Conservation (phyloP, 106 monocot genomes). For the Platanthera zijinensis region DNA sequence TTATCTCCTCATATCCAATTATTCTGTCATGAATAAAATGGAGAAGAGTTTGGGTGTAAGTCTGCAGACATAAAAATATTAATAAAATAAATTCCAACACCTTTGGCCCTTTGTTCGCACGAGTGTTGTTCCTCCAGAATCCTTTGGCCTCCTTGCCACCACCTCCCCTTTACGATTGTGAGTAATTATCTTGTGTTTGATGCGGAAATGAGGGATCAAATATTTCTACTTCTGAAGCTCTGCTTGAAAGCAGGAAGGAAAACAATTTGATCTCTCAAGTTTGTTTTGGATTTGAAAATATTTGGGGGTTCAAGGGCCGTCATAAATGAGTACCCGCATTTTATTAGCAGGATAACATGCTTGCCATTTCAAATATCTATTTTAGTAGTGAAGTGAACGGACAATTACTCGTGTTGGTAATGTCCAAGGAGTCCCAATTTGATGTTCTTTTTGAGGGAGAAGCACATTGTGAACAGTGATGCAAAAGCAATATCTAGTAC, state of each 20-base stretch:
- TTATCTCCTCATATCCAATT: too few species aligned
- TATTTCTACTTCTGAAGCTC: constrained; percentile 57
- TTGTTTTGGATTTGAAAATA: constrained; percentile 13
- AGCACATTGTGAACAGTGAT: constrained; percentile 5
- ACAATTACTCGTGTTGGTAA: constrained; percentile 36
- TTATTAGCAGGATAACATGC: constrained; percentile 53
- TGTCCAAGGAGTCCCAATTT: constrained; percentile 54
- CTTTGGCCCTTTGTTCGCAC: too few species aligned
- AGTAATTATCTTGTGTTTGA: constrained; percentile 28
- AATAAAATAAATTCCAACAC: too few species aligned
- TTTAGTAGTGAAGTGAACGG: constrained; percentile 64
- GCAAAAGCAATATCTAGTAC: too few species aligned
- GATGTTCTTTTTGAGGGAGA: constrained; percentile 22
- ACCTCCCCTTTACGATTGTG: too few species aligned
- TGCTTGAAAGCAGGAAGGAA: constrained; percentile 63
- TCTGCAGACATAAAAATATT: too few species aligned
- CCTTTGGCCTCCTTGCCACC: too few species aligned
- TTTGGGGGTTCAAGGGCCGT: constrained; percentile 16
- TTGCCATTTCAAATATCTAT: constrained; percentile 55
- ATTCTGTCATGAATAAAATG: too few species aligned
- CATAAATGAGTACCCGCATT: constrained; percentile 47
- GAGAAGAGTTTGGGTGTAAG: too few species aligned
- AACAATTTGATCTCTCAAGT: constrained; percentile 25
- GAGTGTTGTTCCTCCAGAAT: too few species aligned
- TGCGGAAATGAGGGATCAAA: constrained; percentile 55